phyloP scores from a whole-genome alignment of 768 basidiomycete species.

The Infundibulicybe gibba region DNA sequence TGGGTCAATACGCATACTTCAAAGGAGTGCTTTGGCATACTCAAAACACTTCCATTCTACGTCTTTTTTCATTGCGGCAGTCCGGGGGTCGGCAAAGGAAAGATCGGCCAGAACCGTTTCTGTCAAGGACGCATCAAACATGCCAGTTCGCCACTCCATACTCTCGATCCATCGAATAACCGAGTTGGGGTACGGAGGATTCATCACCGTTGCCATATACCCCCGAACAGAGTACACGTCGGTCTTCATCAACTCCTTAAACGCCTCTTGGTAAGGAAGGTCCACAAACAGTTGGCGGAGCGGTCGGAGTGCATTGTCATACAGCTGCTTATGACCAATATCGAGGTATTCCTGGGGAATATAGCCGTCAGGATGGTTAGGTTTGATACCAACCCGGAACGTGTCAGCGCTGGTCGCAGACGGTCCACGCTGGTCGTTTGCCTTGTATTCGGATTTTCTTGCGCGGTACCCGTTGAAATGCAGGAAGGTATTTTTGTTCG shows the following conservation, averaged over 20 bases:
- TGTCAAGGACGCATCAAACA: conserved; percentile 11
- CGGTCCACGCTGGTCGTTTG: conserved; percentile 8
- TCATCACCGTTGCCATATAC: conserved; percentile 6
- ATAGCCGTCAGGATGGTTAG: neutral
- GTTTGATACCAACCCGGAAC: too few species aligned
- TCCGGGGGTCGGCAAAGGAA: conserved; percentile 10
- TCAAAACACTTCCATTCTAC: conserved; percentile 13
- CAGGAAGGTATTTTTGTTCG: conserved; percentile 14
- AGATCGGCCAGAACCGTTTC: conserved; percentile 14
- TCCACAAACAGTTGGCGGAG: conserved; percentile 10
- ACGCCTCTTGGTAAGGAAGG: conserved; percentile 10
- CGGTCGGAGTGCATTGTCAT: conserved; percentile 4
- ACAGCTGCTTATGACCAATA: conserved; percentile 3
- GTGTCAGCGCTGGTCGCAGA: neutral
- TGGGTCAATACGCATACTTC: neutral
- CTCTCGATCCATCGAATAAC: conserved; percentile 12
- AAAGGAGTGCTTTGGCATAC: conserved; percentile 4
- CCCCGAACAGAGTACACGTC: conserved; percentile 9
- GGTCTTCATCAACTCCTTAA: conserved; percentile 6
- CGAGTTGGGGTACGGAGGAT: conserved; percentile 5
- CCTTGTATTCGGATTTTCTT: conserved; percentile 3
- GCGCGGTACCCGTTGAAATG: conserved; percentile 17
- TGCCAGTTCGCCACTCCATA: conserved; percentile 12
- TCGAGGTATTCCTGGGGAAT: conserved; percentile 5
- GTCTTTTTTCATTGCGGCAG: neutral